These are phyloP conservation scores for Penicillium paxilli DNA, from an alignment of 495 filamentous ascomycete species.

Conservation along the genomic window DNA sequence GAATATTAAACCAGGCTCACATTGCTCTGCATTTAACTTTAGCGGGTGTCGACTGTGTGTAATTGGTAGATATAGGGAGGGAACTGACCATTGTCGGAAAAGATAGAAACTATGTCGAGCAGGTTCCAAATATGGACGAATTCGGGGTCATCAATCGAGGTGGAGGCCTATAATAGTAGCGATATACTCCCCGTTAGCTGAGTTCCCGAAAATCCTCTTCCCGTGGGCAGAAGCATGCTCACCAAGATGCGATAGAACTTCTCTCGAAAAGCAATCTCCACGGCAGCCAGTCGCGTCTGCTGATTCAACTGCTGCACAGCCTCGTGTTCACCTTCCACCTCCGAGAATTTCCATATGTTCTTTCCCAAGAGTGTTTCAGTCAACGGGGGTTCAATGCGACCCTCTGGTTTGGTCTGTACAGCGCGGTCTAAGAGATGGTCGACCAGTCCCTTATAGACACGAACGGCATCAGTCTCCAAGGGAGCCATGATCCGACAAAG, in stretches of 20 bases:
- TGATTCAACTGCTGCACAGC: slow-evolving; percentile 26
- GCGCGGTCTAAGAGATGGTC: slow-evolving; percentile 64
- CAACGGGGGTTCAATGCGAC: slow-evolving; percentile 77
- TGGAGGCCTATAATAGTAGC: slow-evolving; percentile 53
- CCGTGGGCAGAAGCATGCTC: slow-evolving; percentile 28
- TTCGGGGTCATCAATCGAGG: slow-evolving; percentile 66
- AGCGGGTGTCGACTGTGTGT: slow-evolving; percentile 24
- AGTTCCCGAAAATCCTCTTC: background rate
- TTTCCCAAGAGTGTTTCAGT: slow-evolving; percentile 51
- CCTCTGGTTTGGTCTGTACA: slow-evolving; percentile 60
- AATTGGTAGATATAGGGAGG: background rate
- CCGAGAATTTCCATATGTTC: slow-evolving; percentile 36
- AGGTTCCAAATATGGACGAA: slow-evolving; percentile 91
- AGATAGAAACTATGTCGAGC: slow-evolving; percentile 82
- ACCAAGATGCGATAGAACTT: slow-evolving; percentile 77
- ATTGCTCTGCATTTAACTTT: slow-evolving; percentile 57
- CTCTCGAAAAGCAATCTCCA: slow-evolving; percentile 77
- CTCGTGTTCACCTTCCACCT: slow-evolving; percentile 21
- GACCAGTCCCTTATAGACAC: slow-evolving; percentile 55
- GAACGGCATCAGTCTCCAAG: slow-evolving; percentile 54
- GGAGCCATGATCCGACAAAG: slow-evolving; percentile 47
- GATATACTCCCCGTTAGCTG: slow-evolving; percentile 19
- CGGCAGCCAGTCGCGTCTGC: slow-evolving; percentile 59
- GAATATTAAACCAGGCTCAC: slow-evolving; percentile 79
- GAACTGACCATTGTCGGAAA: slow-evolving; percentile 70